A percentile compares a stretch with the other conserved stretches of the same genome.
phyloP scores from a whole-genome alignment of 2,329 filamentous ascomycete genomes.

The Pseudocercospora musae region DNA sequence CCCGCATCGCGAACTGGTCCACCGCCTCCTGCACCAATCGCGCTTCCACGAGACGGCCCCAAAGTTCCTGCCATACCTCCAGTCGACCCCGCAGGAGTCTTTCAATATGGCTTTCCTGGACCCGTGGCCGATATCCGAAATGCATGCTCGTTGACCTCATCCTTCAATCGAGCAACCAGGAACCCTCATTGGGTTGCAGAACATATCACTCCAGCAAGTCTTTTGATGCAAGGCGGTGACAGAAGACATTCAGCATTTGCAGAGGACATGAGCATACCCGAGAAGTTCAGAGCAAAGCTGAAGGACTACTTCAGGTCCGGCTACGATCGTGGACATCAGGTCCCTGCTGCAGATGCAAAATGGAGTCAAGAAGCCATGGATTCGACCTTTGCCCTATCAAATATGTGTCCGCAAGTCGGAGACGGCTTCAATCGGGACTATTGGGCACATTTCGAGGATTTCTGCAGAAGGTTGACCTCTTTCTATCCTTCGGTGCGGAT shows the following conservation, averaged over 20 bases:
- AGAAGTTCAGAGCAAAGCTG: slow-evolving; percentile 82
- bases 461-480: slow-evolving; percentile 77
- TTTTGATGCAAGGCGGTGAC: slow-evolving; percentile 72
- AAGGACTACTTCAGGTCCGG: slow-evolving; percentile 94
- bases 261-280: slow-evolving; percentile 76
- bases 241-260: slow-evolving; percentile 78
- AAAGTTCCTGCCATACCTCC: slow-evolving; percentile 29
- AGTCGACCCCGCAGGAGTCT: slow-evolving; percentile 51
- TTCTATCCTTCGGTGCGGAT: slow-evolving; percentile 84
- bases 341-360: slow-evolving; percentile 92
- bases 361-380: slow-evolving; percentile 95
- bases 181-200: slow-evolving; percentile 92
- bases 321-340: slow-evolving; percentile 95
- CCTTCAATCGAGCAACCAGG: slow-evolving; percentile 83
- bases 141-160: slow-evolving; percentile 74
- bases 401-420: slow-evolving; percentile 98
- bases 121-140: slow-evolving; percentile 79
- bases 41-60: slow-evolving; percentile 24
- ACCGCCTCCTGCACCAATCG: slow-evolving; percentile 24
- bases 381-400: slow-evolving; percentile 85
- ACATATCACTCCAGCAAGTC: slow-evolving; percentile 88
- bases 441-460: slow-evolving; percentile 98
- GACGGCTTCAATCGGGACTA: slow-evolving; percentile 99
- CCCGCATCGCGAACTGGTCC: slow-evolving; percentile 28
- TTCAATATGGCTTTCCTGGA: slow-evolving; percentile 75